A percentile compares a stretch with the other conserved stretches of the same genome.
Evolutionary conservation across 768 basidiomycete genomes (phyloP).

Genomic region (Gloeophyllum trabeum): DNA sequence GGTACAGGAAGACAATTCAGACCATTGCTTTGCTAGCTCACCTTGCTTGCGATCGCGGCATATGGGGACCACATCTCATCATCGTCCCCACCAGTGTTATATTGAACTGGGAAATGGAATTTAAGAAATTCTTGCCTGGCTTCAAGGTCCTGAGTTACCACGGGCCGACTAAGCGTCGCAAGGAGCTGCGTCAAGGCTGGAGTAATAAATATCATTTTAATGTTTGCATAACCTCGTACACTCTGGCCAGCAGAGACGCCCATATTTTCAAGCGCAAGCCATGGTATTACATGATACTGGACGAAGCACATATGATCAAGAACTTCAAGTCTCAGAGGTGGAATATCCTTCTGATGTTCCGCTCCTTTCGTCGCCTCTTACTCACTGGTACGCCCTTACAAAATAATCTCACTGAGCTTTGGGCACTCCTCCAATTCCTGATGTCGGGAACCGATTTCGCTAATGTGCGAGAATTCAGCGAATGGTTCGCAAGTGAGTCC

Average conservation of each 20-base stretch:
- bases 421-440: conserved; percentile 91
- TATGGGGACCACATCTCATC: conserved; percentile 90
- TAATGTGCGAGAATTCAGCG: conserved; percentile 85
- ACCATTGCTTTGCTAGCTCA: conserved; percentile 92
- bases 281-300: conserved; percentile 95
- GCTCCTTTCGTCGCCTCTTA: conserved; percentile 75
- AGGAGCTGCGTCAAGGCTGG: conserved; percentile 87
- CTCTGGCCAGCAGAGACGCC: conserved; percentile 83
- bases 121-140: conserved; percentile 89
- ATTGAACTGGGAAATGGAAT: conserved; percentile 95
- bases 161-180: conserved; percentile 79
- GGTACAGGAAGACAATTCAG: conserved; percentile 83
- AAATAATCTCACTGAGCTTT: conserved; percentile 93
- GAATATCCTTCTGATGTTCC: conserved; percentile 85
- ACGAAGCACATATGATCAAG: conserved; percentile 97
- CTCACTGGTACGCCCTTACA: conserved; percentile 94
- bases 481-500: conserved; percentile 90
- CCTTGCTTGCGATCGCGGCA: conserved; percentile 80
- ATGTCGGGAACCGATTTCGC: conserved; percentile 87
- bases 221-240: conserved; percentile 91
- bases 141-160: conserved; percentile 86
- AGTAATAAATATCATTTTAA: conserved; percentile 84
- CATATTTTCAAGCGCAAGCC: conserved; percentile 86
- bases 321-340: conserved; percentile 92
- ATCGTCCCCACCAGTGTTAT: conserved; percentile 90